These are phyloP conservation scores for Coelastrella sp. DNA, from an alignment of 139 green algal genomes.

Conservation along the genomic window DNA sequence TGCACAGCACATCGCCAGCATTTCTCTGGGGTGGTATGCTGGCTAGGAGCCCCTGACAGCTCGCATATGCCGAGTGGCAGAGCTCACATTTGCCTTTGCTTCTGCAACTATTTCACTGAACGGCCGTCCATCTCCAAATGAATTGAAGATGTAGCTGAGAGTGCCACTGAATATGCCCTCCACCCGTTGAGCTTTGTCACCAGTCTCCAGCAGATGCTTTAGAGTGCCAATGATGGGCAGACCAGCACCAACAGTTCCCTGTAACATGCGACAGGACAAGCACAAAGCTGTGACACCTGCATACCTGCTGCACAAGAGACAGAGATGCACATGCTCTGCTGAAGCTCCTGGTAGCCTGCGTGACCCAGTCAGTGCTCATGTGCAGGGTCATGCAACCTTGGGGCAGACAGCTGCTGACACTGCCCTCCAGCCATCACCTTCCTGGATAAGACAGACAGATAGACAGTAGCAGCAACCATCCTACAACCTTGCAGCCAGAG, in stretches of 20 bases:
- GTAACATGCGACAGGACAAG: not conserved
- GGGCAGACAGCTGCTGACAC: too few relatives aligned
- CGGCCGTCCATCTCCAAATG: constrained; percentile 61
- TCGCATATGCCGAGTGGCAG: not conserved
- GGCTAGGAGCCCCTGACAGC: not conserved
- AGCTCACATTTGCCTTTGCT: constrained; percentile 68
- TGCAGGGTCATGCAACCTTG: too few relatives aligned
- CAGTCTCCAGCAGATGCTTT: constrained; percentile 90
- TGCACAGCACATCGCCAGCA: not conserved
- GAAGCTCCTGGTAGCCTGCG: too few relatives aligned
- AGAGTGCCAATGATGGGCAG: constrained; percentile 96
- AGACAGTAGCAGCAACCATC: too few relatives aligned
- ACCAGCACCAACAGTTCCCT: constrained; percentile 91
- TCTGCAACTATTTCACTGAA: constrained; percentile 91
- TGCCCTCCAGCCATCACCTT: too few relatives aligned
- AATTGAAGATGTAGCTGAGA: constrained; percentile 99
- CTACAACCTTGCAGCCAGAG: too few relatives aligned
- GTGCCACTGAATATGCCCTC: constrained; percentile 97
- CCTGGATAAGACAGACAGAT: too few relatives aligned
- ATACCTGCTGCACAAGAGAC: too few relatives aligned
- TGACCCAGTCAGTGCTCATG: too few relatives aligned
- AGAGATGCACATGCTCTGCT: too few relatives aligned
- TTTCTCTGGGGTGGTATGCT: too few relatives aligned
- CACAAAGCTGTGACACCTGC: too few relatives aligned
- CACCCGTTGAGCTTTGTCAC: constrained; percentile 87